Evolutionary conservation across 108 stramenopile genomes (phyloP), one percentile per base, ranked within the genome.

Genomic region (Thalassiosira profunda): DNA sequence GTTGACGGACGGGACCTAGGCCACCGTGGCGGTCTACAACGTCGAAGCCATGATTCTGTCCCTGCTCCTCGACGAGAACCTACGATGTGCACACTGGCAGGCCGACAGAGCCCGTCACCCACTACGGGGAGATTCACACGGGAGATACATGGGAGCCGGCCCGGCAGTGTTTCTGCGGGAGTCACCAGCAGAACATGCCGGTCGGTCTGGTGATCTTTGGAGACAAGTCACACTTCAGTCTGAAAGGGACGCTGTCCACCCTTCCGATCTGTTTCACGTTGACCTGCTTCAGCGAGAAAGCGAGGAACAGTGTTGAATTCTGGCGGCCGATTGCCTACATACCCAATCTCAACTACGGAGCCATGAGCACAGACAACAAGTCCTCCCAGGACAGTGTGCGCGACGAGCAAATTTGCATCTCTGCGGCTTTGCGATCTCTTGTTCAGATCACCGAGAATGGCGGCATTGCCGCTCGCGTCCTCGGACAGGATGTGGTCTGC

Each of bases 281-380:
- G 1, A 47, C 62, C 20, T 46, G 46, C 18, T 63, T 63, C 30
- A 63, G 48, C 29, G 34, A 44, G 15, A 34, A 29, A 10, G 23
- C 45, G 6, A 30, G 44, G 35, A 30, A 41, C 24, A 47, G 48
- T 14, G 9, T 20, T 1, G 10, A 63, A 21, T 63, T 63, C 29
- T 63, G 62, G 62, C 23, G 20, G 26, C 41, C 43, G 20, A 5
- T 63, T 3, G 62, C 28, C 34, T 63, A 46, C 29, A 48, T 63
- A 28, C 62, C 62, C 26, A 33, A 63, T 14, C 28, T 63, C 11
- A 30, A 26, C 43, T 61, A 42, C 25, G 41, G 12, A 12, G 30
- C 11, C 1, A 4, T 3, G 17, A 51, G 30, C 28, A 51, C 3
- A 45, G 3, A 45, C 44, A 45, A 21, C 5, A 45, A 40, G 14